These are phyloP conservation scores for Agaricus blazei DNA, from an alignment of 768 basidiomycete genomes.

Conservation along the genomic window DNA sequence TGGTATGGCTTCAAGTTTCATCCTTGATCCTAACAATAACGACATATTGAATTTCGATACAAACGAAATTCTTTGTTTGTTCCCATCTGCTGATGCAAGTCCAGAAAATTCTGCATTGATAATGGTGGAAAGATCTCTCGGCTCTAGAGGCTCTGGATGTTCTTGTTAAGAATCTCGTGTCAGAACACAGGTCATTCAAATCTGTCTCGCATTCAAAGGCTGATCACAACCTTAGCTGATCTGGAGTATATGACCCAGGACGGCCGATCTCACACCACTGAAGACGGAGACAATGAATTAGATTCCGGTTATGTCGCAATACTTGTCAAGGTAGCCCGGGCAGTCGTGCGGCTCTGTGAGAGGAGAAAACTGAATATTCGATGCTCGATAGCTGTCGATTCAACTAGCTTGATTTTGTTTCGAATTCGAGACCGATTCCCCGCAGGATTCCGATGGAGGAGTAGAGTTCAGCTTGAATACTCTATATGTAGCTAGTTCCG, in stretches of 20 bases:
- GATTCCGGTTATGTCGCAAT: background rate
- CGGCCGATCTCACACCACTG: background rate
- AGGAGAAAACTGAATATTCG: slow-evolving; percentile 36
- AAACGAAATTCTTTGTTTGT: slow-evolving; percentile 22
- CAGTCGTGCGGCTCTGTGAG: slow-evolving; percentile 26
- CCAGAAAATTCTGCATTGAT: slow-evolving; percentile 30
- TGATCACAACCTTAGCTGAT: background rate
- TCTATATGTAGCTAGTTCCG: too few species aligned
- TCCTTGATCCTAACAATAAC: slow-evolving; percentile 66
- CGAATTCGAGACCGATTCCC: background rate
- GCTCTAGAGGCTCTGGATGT: slow-evolving; percentile 44
- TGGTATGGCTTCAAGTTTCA: slow-evolving; percentile 58
- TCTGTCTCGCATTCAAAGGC: background rate
- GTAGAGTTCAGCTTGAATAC: background rate
- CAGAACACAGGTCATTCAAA: background rate
- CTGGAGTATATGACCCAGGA: slow-evolving; percentile 6
- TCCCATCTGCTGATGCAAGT: background rate
- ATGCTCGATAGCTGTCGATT: slow-evolving; percentile 46
- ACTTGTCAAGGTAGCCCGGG: slow-evolving; percentile 11
- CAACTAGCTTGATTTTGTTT: slow-evolving; percentile 33
- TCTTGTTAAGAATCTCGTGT: slow-evolving; percentile 12
- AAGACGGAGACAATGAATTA: background rate
- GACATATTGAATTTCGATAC: slow-evolving; percentile 47
- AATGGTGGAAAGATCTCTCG: slow-evolving; percentile 48
- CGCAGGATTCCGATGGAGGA: background rate